phyloP scores from a whole-genome alignment of 1,284 basidiomycete genomes.

The Sporisorium iseilematis-ciliati region DNA sequence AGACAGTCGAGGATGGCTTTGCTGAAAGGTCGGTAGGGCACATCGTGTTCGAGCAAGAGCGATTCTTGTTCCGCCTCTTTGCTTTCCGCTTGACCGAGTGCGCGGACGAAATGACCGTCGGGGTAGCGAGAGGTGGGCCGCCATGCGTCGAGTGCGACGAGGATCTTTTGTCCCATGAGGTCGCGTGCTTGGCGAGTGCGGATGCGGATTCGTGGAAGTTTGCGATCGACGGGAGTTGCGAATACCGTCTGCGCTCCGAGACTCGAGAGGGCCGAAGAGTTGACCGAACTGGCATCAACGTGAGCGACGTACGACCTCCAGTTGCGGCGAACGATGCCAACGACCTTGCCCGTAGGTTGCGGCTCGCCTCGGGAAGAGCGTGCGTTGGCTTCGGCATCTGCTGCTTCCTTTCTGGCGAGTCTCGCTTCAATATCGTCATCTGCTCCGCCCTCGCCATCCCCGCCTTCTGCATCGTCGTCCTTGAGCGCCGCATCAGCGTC shows the following conservation, averaged over 20 bases:
- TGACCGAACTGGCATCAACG: slow-evolving; percentile 88
- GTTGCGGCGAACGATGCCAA: slow-evolving; percentile 92
- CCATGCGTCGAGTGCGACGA: slow-evolving; percentile 96
- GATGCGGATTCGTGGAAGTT: slow-evolving; percentile 92
- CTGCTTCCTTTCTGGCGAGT: slow-evolving; percentile 50
- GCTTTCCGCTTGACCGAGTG: slow-evolving; percentile 89
- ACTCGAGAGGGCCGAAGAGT: slow-evolving; percentile 78
- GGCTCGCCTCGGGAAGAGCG: slow-evolving; percentile 74
- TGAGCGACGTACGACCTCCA: slow-evolving; percentile 95
- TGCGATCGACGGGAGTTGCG: slow-evolving; percentile 90
- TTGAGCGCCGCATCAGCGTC: slow-evolving; percentile 83
- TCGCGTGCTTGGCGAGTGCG: slow-evolving; percentile 92
- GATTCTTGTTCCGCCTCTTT: slow-evolving; percentile 98
- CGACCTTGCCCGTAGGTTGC: slow-evolving; percentile 91
- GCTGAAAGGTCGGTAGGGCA: slow-evolving; percentile 96
- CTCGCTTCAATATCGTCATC: slow-evolving; percentile 70
- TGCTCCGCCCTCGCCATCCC: slow-evolving; percentile 71
- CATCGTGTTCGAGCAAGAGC: slow-evolving; percentile 92
- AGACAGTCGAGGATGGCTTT: slow-evolving; percentile 92
- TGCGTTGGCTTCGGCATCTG: slow-evolving; percentile 69
- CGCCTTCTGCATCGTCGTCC: slow-evolving; percentile 83
- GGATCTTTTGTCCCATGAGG: slow-evolving; percentile 91
- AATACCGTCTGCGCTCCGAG: slow-evolving; percentile 92
- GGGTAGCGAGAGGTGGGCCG: slow-evolving; percentile 88
- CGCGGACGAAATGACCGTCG: slow-evolving; percentile 95